Evolutionary conservation across 345 rosid genomes (phyloP), one percentile per base, ranked within the genome.

Genomic region (Linum trigynum): DNA sequence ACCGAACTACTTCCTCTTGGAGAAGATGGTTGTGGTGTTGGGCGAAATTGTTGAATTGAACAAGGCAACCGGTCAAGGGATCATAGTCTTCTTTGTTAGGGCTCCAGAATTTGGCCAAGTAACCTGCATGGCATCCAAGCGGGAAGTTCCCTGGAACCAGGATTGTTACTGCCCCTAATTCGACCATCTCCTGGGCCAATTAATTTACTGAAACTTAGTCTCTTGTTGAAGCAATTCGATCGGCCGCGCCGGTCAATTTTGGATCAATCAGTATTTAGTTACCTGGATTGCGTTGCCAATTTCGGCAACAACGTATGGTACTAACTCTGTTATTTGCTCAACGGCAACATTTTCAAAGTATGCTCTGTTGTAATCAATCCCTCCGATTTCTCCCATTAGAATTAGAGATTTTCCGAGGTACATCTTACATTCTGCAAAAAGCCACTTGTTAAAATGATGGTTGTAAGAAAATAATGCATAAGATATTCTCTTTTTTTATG

Each of bases 81-180:
- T 85, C 85, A 55, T 83, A 85, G 10, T 82, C 81, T 5, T 64
- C 17, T 67, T 68, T 55, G 56, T 56, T 69, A 2, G 40, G 63
- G 65, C 79, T 80, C 6, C 2, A 65, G 61, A 82, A 84, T 66
- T 80, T 53, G 14, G 88, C 82, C 73, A 88, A 40, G 59, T 82
- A 80, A 61, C 75, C 84, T 0, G 95, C 83, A 0, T 82, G 71
- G 81, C 95, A 88, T 35, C 96, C 91, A 0, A 84, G 70, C 1
- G 91, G 91, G 14, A 86, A 66, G 68, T 80, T 84, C n/a, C 92
- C 92, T 0, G 91, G 89, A 61, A 85, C 95, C 81, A 85, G 17
- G 12, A 88, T 16, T 16, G 81, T 77, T 48, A 72, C 79, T 2
- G 91, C 91, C 32, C 32, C 32, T 23, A 23, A 23, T 23, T 23